Evolutionary conservation across 352 stramenopile species (phyloP).

Genomic region (Phytophthora hybrid): DNA sequence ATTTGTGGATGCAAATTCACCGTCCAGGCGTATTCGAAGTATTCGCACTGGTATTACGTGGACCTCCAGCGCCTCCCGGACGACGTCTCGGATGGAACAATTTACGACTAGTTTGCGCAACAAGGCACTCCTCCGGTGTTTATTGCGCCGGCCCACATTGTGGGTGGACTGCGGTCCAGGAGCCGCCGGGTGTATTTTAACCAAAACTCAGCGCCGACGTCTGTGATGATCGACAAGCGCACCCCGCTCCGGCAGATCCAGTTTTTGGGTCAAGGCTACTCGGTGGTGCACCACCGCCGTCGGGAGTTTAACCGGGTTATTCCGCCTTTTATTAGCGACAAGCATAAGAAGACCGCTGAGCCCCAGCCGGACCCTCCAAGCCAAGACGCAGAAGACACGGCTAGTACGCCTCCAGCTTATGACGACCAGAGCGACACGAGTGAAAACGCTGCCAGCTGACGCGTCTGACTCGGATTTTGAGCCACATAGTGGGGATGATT

Average conservation of each 20-base stretch:
- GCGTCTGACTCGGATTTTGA: not conserved
- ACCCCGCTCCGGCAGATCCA: slow-evolving; percentile 5
- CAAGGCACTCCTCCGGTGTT: not conserved
- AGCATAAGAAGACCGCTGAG: not conserved
- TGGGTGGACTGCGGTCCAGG: not conserved
- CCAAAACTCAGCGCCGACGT: not conserved
- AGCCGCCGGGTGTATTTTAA: slow-evolving; percentile 4
- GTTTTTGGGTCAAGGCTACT: not conserved
- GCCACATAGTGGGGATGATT: not conserved
- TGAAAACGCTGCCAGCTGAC: not conserved
- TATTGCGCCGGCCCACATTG: not conserved
- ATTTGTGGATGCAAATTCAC: not conserved
- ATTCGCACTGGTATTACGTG: not conserved
- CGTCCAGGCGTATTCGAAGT: not conserved
- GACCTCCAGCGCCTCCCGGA: not conserved
- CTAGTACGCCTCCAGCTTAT: not conserved
- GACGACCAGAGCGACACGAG: not conserved
- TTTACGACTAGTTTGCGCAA: slow-evolving; percentile 8
- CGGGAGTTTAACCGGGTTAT: not conserved
- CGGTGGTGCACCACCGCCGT: slow-evolving; percentile 4
- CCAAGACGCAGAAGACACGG: too few species aligned
- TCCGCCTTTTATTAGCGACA: not conserved
- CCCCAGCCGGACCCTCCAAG: not conserved
- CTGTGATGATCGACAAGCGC: not conserved
- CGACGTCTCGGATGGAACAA: not conserved